Conservation (phyloP, 352 stramenopile genomes). For the Globisporangium abappressorium region DNA sequence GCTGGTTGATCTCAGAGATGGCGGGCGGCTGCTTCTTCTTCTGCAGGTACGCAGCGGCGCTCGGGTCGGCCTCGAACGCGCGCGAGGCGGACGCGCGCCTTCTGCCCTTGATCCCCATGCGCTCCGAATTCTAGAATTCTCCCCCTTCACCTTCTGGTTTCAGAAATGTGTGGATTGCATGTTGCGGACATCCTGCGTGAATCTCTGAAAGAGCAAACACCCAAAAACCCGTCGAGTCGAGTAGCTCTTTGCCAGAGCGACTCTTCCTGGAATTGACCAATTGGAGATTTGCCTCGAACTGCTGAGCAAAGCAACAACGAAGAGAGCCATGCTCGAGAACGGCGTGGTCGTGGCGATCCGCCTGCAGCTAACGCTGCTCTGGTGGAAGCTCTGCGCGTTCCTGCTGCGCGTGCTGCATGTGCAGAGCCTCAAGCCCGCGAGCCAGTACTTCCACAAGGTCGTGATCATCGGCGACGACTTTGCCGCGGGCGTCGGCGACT, state of each 20-base stretch:
- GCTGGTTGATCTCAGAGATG: not conserved
- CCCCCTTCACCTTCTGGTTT: not conserved
- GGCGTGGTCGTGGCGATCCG: constrained; percentile 38
- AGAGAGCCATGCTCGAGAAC: constrained; percentile 8
- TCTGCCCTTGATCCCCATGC: constrained; percentile 68
- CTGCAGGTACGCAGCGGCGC: not conserved
- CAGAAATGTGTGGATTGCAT: not conserved
- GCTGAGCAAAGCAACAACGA: not conserved
- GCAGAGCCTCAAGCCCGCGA: constrained; percentile 44
- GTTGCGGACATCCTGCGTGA: not conserved
- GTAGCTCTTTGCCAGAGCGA: not conserved
- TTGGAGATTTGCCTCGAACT: not conserved
- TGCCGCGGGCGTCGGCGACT: constrained; percentile 73
- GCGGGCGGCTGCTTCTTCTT: constrained; percentile 21
- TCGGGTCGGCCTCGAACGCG: constrained; percentile 27
- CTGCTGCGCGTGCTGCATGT: constrained; percentile 40
- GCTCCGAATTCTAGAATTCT: not conserved
- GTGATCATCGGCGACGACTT: constrained; percentile 86
- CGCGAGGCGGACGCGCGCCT: constrained; percentile 30
- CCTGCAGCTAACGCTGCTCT: constrained; percentile 58
- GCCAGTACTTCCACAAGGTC: constrained; percentile 79
- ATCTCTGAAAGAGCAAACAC: not conserved
- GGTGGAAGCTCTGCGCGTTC: constrained; percentile 63
- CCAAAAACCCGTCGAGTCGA: not conserved
- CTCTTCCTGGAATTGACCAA: not conserved